Evolutionary conservation across 2,329 filamentous ascomycete species (phyloP), one percentile per base, ranked within the genome.

Genomic region (Fusarium agapanthi): DNA sequence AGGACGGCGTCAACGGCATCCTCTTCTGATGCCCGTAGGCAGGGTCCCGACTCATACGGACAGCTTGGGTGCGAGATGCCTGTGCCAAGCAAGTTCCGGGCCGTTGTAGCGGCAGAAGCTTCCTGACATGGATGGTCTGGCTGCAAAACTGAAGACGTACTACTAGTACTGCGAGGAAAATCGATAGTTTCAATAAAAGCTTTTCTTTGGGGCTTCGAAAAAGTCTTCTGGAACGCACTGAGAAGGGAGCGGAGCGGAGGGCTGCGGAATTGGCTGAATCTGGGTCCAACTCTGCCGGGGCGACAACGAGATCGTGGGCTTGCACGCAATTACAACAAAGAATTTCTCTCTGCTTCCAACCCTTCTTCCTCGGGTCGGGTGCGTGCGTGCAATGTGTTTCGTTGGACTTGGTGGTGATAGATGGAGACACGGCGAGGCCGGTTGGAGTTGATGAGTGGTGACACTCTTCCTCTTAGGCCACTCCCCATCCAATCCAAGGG

Each of bases 371-470:
- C 48, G 54, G 54, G 16, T 58, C 28, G 45, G 22, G 22, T n/a
- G 40, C 40, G 40, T 43, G 40, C n/a, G 40, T 43, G 22, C 45
- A 15, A 48, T 24, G 28, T 32, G 45, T 35, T 37, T 45, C 59
- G 56, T 68, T 60, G 26, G 44, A 22, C 44, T 47, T 28, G 62
- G 61, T 72, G 64, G 65, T 77, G 75, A 76, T 61, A 73, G 74
- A 77, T 77, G 72, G 74, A 73, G 75, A 75, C 74, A 73, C 75
- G 75, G 75, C 74, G 75, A 77, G 64, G 74, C 75, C 75, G 75
- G 72, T 71, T 74, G 72, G 68, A 59, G 55, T 69, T 65, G 50
- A 37, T 37, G 59, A 66, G 67, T 74, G 63, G 75, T 74, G 71
- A 74, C 59, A 75, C 58, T 34, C 67, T 45, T 15, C n/a, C n/a